Evolutionary conservation across 2,329 filamentous ascomycete genomes (phyloP), one percentile per base, ranked within the genome.

Genomic region (Colletotrichum brevisporum): DNA sequence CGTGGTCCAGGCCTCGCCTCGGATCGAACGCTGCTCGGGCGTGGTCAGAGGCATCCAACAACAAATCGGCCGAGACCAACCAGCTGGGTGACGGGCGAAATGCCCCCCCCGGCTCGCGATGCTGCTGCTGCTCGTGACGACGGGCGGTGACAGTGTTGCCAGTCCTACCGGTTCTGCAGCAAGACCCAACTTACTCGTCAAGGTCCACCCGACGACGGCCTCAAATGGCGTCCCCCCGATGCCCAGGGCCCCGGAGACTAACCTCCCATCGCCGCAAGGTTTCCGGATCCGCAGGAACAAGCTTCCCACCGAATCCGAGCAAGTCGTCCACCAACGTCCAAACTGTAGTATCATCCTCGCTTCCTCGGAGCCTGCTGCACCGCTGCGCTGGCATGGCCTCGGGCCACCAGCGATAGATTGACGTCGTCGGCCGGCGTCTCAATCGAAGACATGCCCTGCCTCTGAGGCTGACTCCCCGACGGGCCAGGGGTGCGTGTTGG

Each of bases 391-490:
- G 51, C 59, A 54, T 5, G 16, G 2, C 31, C 31, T 8, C 31
- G 48, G 50, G 54, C 9, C 39, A 57, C 26, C 55, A 58, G 26
- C 64, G 59, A 67, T 58, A 57, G 58, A 67, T 67, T 50, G 39
- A 53, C 31, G 47, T 57, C 53, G 51, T 36, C 26, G 15, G 26
- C 21, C 21, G 59, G 5, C 6, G 47, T 63, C 13, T 63, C 52
- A 67, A 67, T 67, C 64, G 39, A 52, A 63, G 58, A 67, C 45
- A 50, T 48, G 27, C 26, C 27, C 52, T 48, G 60, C 43, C 48
- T 10, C 31, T 41, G 36, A 62, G 52, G 36, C 36, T 52, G 36
- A 63, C 36, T 26, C 36, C 45, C 8, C 6, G 12, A 26, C 2
- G 31, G 21, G 4, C 31, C 31, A 36, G 31, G 31, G 31, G 31